Conservation (phyloP, 192 early-diverging fungal genomes). For the Irineochytrium annulatum region DNA sequence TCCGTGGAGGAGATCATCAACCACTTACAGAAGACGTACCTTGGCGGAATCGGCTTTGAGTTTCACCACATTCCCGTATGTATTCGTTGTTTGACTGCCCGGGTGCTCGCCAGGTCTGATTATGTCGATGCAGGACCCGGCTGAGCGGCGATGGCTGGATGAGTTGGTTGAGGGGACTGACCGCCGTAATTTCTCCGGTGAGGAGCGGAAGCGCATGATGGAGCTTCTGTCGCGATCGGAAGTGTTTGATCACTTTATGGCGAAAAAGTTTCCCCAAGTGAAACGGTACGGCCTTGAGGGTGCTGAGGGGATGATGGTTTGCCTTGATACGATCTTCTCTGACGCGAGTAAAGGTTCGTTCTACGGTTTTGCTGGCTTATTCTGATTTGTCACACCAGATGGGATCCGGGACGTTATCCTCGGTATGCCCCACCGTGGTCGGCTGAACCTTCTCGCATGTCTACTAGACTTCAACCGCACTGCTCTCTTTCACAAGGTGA, state of each 20-base stretch:
- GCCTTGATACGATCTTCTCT: conserved; percentile 81
- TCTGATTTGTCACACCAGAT: conserved; percentile 35
- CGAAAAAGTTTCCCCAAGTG: conserved; percentile 91
- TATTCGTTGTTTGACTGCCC: too few relatives aligned
- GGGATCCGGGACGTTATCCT: conserved; percentile 82
- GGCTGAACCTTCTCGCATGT: conserved; percentile 89
- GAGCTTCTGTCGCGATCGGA: conserved; percentile 77
- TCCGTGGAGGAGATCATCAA: conserved; percentile 63
- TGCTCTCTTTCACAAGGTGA: conserved; percentile 89
- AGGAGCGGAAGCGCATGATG: conserved; percentile 72
- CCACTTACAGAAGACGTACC: conserved; percentile 63
- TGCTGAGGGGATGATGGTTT: conserved; percentile 91
- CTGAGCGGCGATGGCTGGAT: conserved; percentile 86
- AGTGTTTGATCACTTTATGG: conserved; percentile 96
- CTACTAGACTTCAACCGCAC: conserved; percentile 75
- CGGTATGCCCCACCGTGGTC: conserved; percentile 95
- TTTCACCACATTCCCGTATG: conserved; percentile 87
- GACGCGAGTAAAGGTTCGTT: conserved; percentile 55
- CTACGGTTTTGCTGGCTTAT: not conserved
- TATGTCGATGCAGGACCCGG: conserved; percentile 53
- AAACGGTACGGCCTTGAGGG: conserved; percentile 97
- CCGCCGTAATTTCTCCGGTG: conserved; percentile 46
- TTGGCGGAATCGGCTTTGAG: conserved; percentile 87
- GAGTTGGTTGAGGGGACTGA: conserved; percentile 75
- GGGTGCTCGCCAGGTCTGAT: conserved; percentile 9